These are phyloP conservation scores for Neurospora intermedia DNA, from an alignment of 495 filamentous ascomycete species.

Conservation along the genomic window DNA sequence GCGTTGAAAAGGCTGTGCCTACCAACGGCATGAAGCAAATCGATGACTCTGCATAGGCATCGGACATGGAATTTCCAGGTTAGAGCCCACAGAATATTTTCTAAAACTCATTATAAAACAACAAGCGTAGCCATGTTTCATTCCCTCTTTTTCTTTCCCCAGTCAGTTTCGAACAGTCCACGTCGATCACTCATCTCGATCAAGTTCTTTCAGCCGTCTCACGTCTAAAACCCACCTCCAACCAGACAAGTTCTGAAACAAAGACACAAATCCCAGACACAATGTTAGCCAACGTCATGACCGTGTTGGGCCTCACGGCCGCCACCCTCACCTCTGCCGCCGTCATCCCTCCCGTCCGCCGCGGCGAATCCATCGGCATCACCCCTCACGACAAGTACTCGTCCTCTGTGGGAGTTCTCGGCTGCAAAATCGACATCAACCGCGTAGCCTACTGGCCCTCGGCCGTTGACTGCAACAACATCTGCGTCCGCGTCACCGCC, in stretches of 20 bases:
- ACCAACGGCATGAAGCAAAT: neutral
- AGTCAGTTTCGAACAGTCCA: neutral
- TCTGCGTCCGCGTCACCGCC: slow-evolving; percentile 30
- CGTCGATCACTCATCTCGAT: neutral
- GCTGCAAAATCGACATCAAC: slow-evolving; percentile 35
- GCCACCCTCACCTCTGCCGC: neutral
- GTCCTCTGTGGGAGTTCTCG: slow-evolving; percentile 33
- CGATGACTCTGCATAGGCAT: neutral
- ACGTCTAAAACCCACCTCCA: neutral
- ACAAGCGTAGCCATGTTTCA: too few relatives aligned
- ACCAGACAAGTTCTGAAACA: neutral
- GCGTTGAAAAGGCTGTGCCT: neutral
- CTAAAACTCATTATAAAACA: neutral
- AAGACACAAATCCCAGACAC: neutral
- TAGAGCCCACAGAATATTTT: neutral
- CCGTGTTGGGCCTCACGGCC: neutral
- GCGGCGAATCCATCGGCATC: slow-evolving; percentile 9
- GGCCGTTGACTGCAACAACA: slow-evolving; percentile 30
- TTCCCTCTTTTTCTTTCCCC: neutral
- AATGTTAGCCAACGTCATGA: neutral
- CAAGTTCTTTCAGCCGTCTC: neutral
- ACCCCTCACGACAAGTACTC: slow-evolving; percentile 35
- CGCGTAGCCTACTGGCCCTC: slow-evolving; percentile 34
- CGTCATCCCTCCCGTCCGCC: neutral
- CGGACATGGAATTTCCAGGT: neutral